Evolutionary conservation across 1,284 basidiomycete genomes (phyloP).

Genomic region (Tausonia pullulans): DNA sequence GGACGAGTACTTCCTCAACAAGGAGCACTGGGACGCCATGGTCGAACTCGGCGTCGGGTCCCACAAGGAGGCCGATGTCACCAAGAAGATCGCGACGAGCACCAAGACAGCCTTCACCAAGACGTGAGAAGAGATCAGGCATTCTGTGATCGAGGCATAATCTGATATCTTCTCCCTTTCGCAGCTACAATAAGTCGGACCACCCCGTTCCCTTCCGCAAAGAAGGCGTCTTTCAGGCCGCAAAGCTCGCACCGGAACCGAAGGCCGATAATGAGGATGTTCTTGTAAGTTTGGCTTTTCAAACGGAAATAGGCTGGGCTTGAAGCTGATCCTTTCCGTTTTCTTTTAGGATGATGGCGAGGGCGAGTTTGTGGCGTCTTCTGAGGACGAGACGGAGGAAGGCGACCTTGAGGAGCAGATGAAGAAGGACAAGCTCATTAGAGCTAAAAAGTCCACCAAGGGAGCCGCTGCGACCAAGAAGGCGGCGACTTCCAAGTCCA

Average conservation of each 20-base stretch:
- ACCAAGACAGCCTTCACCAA: slow-evolving; percentile 77
- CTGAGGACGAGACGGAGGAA: slow-evolving; percentile 34
- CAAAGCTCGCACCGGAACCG: slow-evolving; percentile 57
- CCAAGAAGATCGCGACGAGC: slow-evolving; percentile 72
- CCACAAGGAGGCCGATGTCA: slow-evolving; percentile 55
- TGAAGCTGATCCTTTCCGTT: not conserved
- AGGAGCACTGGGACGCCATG: slow-evolving; percentile 92
- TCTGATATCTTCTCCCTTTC: not conserved
- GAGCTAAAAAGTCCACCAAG: slow-evolving; percentile 27
- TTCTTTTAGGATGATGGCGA: slow-evolving; percentile 20
- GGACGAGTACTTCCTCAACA: slow-evolving; percentile 88
- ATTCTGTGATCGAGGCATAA: not conserved
- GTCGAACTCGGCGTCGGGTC: slow-evolving; percentile 84
- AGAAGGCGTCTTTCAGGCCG: slow-evolving; percentile 63
- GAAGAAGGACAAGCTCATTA: slow-evolving; percentile 45
- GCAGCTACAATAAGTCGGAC: slow-evolving; percentile 70
- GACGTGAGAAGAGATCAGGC: slow-evolving; percentile 44
- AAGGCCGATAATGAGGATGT: slow-evolving; percentile 83
- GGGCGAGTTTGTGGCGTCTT: slow-evolving; percentile 34
- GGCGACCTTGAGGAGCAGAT: slow-evolving; percentile 37
- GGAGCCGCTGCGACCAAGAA: not conserved
- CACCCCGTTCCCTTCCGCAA: slow-evolving; percentile 90
- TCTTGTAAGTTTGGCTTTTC: slow-evolving; percentile 42
- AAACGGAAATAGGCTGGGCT: slow-evolving; percentile 42
- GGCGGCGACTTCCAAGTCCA: slow-evolving; percentile 19